These are phyloP conservation scores for Tuber calosporum DNA, from an alignment of 495 filamentous ascomycete species.

Conservation along the genomic window DNA sequence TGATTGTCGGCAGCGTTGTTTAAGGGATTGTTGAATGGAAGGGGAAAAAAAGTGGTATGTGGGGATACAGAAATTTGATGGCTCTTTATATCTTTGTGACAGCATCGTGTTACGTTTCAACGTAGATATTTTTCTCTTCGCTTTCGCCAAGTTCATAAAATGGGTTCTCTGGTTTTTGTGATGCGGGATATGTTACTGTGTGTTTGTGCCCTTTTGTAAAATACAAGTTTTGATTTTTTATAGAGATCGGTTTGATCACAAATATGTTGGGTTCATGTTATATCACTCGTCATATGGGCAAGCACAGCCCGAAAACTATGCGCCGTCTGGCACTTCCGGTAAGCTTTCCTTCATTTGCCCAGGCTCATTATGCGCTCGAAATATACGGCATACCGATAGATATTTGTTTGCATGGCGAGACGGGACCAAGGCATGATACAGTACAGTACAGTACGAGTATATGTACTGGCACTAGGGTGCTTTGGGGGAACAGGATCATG, in stretches of 20 bases:
- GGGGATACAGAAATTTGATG: background rate
- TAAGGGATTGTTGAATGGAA: conserved; percentile 44
- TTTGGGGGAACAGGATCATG: background rate
- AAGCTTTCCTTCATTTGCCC: background rate
- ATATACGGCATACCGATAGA: background rate
- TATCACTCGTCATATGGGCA: background rate
- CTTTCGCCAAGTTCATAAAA: background rate
- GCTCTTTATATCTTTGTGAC: background rate
- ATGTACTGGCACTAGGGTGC: background rate
- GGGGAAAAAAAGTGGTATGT: background rate
- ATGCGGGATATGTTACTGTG: background rate
- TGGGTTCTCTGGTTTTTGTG: background rate
- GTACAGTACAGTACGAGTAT: background rate
- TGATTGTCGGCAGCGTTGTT: conserved; percentile 77
- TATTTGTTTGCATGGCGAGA: background rate
- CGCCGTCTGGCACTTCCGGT: background rate
- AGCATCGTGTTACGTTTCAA: background rate
- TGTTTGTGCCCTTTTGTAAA: background rate
- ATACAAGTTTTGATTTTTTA: background rate
- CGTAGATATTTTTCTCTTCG: background rate
- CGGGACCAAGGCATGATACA: background rate
- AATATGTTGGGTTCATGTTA: background rate
- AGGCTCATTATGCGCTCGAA: background rate
- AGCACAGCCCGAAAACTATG: background rate
- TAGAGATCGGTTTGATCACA: background rate